phyloP scores from a whole-genome alignment of 2,329 filamentous ascomycete species.

The Penicillium vulpinum region DNA sequence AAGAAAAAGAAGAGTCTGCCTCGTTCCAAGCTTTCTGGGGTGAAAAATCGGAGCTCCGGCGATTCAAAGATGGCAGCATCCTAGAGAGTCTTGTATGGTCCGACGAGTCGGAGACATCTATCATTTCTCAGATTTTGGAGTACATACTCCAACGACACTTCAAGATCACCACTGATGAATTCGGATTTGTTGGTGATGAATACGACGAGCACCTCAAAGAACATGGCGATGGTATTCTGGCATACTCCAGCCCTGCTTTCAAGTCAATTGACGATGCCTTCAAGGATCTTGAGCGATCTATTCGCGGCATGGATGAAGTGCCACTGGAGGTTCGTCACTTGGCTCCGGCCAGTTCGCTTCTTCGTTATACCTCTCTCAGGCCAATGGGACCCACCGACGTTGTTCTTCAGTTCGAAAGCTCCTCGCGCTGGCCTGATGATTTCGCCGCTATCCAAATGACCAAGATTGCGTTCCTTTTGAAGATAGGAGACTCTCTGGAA shows the following conservation, averaged over 20 bases:
- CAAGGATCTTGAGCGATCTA: slow-evolving; percentile 69
- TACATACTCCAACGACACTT: slow-evolving; percentile 73
- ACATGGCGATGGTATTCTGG: slow-evolving; percentile 40
- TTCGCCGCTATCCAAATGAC: slow-evolving; percentile 87
- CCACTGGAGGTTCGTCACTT: slow-evolving; percentile 85
- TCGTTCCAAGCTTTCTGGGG: slow-evolving; percentile 93
- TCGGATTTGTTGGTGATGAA: slow-evolving; percentile 54
- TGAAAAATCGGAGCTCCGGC: slow-evolving; percentile 83
- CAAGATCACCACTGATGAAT: slow-evolving; percentile 56
- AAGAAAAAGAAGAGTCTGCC: slow-evolving; percentile 78
- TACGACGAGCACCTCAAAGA: slow-evolving; percentile 44
- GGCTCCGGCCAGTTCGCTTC: slow-evolving; percentile 67
- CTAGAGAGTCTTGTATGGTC: slow-evolving; percentile 88
- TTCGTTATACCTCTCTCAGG: slow-evolving; percentile 66
- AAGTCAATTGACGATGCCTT: slow-evolving; percentile 70
- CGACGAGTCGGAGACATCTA: slow-evolving; percentile 59
- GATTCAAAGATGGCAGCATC: slow-evolving; percentile 94
- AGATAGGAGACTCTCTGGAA: slow-evolving; percentile 71
- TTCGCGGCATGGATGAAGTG: slow-evolving; percentile 76
- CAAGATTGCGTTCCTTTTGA: slow-evolving; percentile 82
- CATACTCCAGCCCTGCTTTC: slow-evolving; percentile 56
- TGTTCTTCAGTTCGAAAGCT: slow-evolving; percentile 88
- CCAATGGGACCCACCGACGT: slow-evolving; percentile 65
- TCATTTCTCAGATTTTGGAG: slow-evolving; percentile 76
- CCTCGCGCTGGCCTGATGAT: slow-evolving; percentile 90